Base-by-base conservation (phyloP, 2,329 filamentous ascomycete genomes). In the Dendrostoma leiphaemia region DNA sequence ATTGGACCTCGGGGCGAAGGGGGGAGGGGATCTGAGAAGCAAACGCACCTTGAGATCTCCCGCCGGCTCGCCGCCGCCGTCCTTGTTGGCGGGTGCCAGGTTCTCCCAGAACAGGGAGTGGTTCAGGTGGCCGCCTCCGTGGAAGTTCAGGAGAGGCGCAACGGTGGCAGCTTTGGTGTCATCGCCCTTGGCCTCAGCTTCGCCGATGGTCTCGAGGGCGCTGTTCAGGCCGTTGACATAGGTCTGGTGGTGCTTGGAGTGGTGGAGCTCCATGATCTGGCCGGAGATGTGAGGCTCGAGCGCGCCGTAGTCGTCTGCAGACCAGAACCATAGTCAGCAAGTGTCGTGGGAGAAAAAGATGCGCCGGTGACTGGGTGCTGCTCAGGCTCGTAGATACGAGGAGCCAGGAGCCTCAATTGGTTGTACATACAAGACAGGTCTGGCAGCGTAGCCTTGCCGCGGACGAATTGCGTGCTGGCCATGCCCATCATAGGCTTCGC, bases 51-150 rank as follows among this genome's bases (percentile, higher is more conserved):
- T 78, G 63, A 94, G 86, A 2, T 83, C 82, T 9, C 80, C 74
- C 23, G 78, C 72, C 15, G 84, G 77, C 63, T 85, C 79, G 38
- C 89, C 83, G 38, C 86, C 83, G 1, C 81, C 73, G 6, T 77
- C 78, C 64, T 84, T 83, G 60, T 77, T 80, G 12, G 86, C 77
- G 0, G 89, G 89, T 0, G 86, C 80, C 21, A 95, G 82, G 70
- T 91, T 92, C 73, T 89, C 85, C 91, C 91, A 97, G 79, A 96
- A 96, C 32, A 96, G 83, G 0, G 84, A 86, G 78, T 96, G 92
- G 76, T 97, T 97, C 73, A 95, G 87, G 77, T 96, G 91, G 6
- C 92, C 92, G 40, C 92, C 92, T 46, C 88, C 91, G 69, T 96
- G 90, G 81, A 96, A 96, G 65, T 88, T 89, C 74, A 96, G 73